A percentile compares a stretch with the other conserved stretches of the same genome.
Evolutionary conservation across 2,329 filamentous ascomycete species (phyloP).

Genomic region (Pseudocercospora eumusae): DNA sequence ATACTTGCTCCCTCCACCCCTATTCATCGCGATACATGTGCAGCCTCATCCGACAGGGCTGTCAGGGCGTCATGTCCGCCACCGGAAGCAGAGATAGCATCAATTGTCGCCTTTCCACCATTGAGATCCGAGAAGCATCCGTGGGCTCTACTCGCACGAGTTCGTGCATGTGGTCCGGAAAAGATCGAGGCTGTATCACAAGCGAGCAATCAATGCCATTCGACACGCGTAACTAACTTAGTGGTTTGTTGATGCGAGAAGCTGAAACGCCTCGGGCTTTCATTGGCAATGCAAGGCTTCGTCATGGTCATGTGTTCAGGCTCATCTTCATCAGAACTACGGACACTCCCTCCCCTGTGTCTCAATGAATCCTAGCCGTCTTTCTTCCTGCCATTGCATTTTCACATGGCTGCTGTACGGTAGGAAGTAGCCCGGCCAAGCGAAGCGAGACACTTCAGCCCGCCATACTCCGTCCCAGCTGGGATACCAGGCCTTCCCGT

Average conservation of each 20-base stretch:
- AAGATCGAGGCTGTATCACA: constrained; percentile 14
- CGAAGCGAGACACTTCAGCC: constrained; percentile 4
- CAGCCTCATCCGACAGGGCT: neutral
- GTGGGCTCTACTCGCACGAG: constrained; percentile 14
- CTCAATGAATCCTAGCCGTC: neutral
- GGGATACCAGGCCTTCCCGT: neutral
- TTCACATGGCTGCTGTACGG: neutral
- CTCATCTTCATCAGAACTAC: neutral
- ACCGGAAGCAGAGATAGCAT: neutral
- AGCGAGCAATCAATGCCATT: neutral
- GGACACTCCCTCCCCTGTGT: neutral
- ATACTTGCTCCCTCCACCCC: constrained; percentile 9
- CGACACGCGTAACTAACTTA: too few relatives aligned
- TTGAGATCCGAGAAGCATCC: constrained; percentile 25
- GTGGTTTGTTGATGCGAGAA: neutral
- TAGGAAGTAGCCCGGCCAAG: neutral
- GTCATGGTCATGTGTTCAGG: neutral
- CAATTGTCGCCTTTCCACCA: neutral
- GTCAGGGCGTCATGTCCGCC: neutral
- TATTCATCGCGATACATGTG: neutral
- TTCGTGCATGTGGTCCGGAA: constrained; percentile 9
- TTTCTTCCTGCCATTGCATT: neutral
- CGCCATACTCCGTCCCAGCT: neutral
- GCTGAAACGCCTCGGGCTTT: too few relatives aligned
- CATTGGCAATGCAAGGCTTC: neutral